A percentile compares a stretch with the other conserved stretches of the same genome.
Evolutionary conservation across 345 rosid genomes (phyloP).

Genomic region (Conringia planisiliqua): DNA sequence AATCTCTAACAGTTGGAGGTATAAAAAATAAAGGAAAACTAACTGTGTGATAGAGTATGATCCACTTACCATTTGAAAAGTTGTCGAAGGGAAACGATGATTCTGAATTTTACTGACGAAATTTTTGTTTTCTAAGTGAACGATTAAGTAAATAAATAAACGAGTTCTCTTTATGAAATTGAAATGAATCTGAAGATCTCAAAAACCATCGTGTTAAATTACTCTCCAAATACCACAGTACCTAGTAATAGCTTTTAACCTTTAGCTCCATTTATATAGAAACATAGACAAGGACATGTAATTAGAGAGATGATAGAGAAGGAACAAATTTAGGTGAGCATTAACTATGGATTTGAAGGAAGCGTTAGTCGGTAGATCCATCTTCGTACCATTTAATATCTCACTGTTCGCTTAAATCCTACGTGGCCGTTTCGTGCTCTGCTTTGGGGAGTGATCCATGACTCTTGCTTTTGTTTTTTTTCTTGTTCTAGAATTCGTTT

Average conservation of each 20-base stretch:
- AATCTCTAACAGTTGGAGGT: neutral
- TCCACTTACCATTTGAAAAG: constrained; percentile 20
- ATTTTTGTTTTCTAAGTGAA: neutral
- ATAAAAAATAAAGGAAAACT: neutral
- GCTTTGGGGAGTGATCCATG: neutral
- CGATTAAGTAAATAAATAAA: neutral
- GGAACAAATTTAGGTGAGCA: neutral
- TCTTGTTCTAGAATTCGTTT: neutral
- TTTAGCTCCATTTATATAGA: neutral
- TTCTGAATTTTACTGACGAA: neutral
- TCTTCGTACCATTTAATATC: neutral
- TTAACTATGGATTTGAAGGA: neutral
- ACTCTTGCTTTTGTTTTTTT: neutral
- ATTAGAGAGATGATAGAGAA: neutral
- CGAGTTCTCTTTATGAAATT: neutral
- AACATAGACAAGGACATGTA: neutral
- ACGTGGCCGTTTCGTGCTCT: neutral
- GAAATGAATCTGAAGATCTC: neutral
- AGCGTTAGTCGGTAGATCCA: neutral
- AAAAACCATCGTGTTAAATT: neutral
- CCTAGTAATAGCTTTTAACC: neutral
- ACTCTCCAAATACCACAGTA: neutral
- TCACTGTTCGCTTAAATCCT: neutral
- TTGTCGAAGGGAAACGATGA: neutral
- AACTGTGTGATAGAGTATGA: neutral